A percentile compares a stretch with the other conserved stretches of the same genome.
Evolutionary conservation across 2,329 filamentous ascomycete species (phyloP).

Genomic region (Triangularia verruculosa): DNA sequence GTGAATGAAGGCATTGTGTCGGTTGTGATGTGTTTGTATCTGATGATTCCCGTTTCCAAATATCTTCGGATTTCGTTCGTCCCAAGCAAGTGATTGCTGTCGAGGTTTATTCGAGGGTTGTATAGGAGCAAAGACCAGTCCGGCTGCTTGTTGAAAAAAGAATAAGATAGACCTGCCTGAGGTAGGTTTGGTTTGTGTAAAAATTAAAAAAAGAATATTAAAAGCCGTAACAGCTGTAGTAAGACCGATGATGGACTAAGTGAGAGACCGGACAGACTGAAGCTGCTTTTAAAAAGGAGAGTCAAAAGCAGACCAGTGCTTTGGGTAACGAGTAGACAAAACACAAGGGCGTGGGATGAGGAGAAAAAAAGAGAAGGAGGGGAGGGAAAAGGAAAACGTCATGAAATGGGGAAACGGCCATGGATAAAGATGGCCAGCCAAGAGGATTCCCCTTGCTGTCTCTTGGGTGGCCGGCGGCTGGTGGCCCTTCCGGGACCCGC

Average conservation of each 20-base stretch:
- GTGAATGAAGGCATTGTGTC: constrained; percentile 45
- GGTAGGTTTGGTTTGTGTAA: constrained; percentile 7
- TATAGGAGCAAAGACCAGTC: constrained; percentile 37
- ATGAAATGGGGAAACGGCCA: constrained; percentile 25
- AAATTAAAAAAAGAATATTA: constrained; percentile 33
- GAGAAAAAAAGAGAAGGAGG: constrained; percentile 16
- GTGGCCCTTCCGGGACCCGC: constrained; percentile 29
- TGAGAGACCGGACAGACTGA: constrained; percentile 20
- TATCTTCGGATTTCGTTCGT: constrained; percentile 26
- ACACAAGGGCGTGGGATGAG: constrained; percentile 17
- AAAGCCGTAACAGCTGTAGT: constrained; percentile 11
- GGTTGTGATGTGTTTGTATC: constrained; percentile 23
- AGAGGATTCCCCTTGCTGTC: constrained; percentile 16
- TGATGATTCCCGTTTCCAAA: constrained; percentile 27
- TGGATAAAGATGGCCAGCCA: constrained; percentile 29
- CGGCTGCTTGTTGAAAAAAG: constrained; percentile 33
- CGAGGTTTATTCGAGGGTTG: constrained; percentile 27
- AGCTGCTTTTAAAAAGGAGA: constrained; percentile 29
- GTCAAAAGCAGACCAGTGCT: constrained; percentile 51
- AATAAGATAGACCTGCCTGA: constrained; percentile 20
- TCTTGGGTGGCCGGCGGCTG: constrained; percentile 24
- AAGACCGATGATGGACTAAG: constrained; percentile 6
- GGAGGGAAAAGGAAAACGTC: constrained; percentile 9
- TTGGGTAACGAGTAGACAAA: constrained; percentile 37
- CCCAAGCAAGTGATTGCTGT: no score